Percentiles rank a stretch among this genome's conserved stretches.
Evolutionary conservation across 2,329 filamentous ascomycete genomes (phyloP).

Genomic region (Bertia moriformis): DNA sequence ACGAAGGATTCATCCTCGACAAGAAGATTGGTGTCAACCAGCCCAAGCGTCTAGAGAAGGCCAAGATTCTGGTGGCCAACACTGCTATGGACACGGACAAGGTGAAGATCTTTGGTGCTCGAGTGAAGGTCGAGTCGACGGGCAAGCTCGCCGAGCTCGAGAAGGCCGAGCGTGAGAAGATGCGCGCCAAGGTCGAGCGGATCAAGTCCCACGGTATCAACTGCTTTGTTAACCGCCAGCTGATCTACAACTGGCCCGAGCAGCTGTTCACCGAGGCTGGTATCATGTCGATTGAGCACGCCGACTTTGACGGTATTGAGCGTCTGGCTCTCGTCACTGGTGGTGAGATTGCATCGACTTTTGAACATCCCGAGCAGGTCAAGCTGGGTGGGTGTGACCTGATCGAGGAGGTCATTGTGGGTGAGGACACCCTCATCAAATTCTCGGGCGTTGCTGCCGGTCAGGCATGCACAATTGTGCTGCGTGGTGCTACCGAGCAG

Average conservation of each 20-base stretch:
- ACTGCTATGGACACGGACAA: conserved; percentile 99
- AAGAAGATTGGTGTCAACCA: conserved; percentile 99
- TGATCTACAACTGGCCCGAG: conserved; percentile 99
- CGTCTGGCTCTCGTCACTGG: conserved; percentile 86
- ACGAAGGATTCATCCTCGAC: conserved; percentile 95
- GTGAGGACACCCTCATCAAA: conserved; percentile 91
- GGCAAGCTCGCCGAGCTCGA: conserved; percentile 96
- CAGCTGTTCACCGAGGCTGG: conserved; percentile 96
- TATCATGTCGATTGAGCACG: conserved; percentile 97
- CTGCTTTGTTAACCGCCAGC: conserved; percentile 97
- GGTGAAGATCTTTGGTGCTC: conserved; percentile 97
- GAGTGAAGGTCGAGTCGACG: conserved; percentile 90
- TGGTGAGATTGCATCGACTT: conserved; percentile 92
- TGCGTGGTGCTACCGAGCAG: conserved; percentile 91
- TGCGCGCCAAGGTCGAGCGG: conserved; percentile 97
- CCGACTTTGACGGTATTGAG: conserved; percentile 97
- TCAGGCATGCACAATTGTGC: conserved; percentile 87
- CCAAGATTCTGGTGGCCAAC: conserved; percentile 94
- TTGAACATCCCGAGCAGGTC: conserved; percentile 93
- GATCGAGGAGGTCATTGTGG: conserved; percentile 96
- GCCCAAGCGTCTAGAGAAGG: conserved; percentile 91
- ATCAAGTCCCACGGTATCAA: conserved; percentile 99
- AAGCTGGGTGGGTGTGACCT: conserved; percentile 89
- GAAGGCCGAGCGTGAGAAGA: conserved; percentile 97
- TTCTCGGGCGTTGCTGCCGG: conserved; percentile 93